A percentile compares a stretch with the other conserved stretches of the same genome.
These are phyloP conservation scores for Eimeria praecox DNA, from an alignment of 169 alveolate genomes.

Conservation along the genomic window DNA sequence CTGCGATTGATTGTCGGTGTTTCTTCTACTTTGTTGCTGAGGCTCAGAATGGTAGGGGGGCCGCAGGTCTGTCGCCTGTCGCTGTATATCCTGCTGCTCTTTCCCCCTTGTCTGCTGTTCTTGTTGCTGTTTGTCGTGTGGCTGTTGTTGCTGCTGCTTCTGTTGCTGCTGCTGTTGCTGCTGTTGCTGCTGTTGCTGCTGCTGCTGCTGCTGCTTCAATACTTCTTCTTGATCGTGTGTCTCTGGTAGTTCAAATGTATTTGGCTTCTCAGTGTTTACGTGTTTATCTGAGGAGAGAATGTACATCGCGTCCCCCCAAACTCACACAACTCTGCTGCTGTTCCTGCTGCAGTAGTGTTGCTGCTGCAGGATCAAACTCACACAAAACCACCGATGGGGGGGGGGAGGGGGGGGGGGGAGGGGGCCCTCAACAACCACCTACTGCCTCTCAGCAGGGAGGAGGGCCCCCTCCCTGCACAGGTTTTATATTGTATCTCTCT, in stretches of 20 bases:
- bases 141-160: neutral
- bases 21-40: neutral
- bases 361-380: neutral
- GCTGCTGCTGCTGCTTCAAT: too few relatives aligned
- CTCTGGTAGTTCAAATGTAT: neutral
- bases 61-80: neutral
- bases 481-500: neutral
- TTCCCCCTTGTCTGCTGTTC: neutral
- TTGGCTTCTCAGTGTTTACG: neutral
- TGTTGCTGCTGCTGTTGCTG: constrained; percentile 5
- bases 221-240: neutral
- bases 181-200: neutral
- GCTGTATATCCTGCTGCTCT: neutral
- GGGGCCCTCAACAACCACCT: constrained; percentile 11
- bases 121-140: neutral
- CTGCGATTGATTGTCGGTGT: neutral
- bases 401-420: too few relatives aligned
- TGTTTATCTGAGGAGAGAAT: neutral
- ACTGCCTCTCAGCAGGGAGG: too few relatives aligned
- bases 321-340: neutral
- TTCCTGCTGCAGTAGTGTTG: neutral
- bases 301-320: neutral
- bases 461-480: neutral
- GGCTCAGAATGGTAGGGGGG: neutral
- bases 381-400: neutral